phyloP scores from a whole-genome alignment of 2,329 filamentous ascomycete species.

The Penicillium sp. region DNA sequence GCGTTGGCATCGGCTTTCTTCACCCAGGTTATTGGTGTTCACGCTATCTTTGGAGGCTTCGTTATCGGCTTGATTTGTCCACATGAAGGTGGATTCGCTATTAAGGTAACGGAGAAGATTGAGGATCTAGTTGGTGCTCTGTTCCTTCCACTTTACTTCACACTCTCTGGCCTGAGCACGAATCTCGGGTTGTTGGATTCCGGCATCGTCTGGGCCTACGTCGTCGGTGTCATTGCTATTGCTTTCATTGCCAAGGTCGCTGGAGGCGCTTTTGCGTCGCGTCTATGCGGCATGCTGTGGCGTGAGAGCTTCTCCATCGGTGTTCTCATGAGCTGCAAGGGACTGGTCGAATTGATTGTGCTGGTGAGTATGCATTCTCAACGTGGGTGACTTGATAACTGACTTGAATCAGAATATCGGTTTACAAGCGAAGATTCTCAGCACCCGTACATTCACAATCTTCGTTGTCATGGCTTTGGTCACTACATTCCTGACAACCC shows the following conservation, averaged over 20 bases:
- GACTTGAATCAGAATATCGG: conserved; percentile 66
- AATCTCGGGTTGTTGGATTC: conserved; percentile 80
- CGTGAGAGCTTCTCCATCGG: conserved; percentile 87
- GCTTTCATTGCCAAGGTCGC: conserved; percentile 85
- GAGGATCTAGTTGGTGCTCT: conserved; percentile 85
- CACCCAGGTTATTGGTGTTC: conserved; percentile 86
- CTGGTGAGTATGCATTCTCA: conserved; percentile 54
- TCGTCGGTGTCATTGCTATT: conserved; percentile 76
- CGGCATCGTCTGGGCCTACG: conserved; percentile 86
- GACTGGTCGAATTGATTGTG: conserved; percentile 92
- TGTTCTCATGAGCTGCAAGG: conserved; percentile 93
- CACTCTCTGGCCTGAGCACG: conserved; percentile 84
- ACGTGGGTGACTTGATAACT: background rate
- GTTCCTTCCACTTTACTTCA: conserved; percentile 90
- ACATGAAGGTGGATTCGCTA: conserved; percentile 85
- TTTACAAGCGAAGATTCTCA: conserved; percentile 78
- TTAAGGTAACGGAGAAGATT: conserved; percentile 89
- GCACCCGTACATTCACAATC: conserved; percentile 81
- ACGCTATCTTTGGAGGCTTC: conserved; percentile 93
- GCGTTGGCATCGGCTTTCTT: conserved; percentile 81
- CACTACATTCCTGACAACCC: conserved; percentile 82
- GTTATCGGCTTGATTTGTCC: conserved; percentile 86
- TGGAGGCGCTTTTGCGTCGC: conserved; percentile 78
- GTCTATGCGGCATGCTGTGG: conserved; percentile 78
- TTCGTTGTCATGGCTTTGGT: conserved; percentile 93